Evolutionary conservation across 192 early-diverging fungal species (phyloP).

Genomic region (Thamnidium elegans): DNA sequence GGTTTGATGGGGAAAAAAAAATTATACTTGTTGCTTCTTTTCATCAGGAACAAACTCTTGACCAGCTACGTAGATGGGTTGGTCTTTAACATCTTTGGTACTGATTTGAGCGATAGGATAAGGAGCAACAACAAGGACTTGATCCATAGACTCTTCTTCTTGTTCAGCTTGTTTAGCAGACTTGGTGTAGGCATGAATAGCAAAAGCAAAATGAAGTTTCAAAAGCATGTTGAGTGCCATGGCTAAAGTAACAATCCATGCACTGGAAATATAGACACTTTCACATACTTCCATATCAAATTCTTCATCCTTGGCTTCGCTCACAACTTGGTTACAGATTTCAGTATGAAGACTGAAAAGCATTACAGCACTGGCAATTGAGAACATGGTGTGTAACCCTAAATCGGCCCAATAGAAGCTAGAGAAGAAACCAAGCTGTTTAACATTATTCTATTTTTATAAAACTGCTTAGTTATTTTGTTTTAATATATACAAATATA

Average conservation of each 20-base stretch:
- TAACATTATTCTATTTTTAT: conserved; percentile 24
- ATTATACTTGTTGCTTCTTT: conserved; percentile 20
- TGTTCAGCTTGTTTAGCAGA: conserved; percentile 9
- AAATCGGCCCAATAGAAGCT: conserved; percentile 31
- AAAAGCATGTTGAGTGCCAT: conserved; percentile 31
- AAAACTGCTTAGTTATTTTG: neutral
- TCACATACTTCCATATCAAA: conserved; percentile 29
- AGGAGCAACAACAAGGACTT: conserved; percentile 18
- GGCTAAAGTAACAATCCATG: conserved; percentile 22
- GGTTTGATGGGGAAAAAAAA: neutral
- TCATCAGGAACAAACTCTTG: conserved; percentile 35
- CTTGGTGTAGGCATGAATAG: conserved; percentile 20
- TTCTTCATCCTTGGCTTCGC: conserved; percentile 14
- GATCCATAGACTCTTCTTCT: neutral
- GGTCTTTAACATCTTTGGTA: conserved; percentile 9
- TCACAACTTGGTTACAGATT: conserved; percentile 24
- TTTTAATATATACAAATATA: too few species aligned
- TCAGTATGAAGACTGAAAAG: conserved; percentile 27
- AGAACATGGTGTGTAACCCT: conserved; percentile 25
- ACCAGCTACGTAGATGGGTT: conserved; percentile 33
- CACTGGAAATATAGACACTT: conserved; percentile 27
- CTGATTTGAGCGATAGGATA: conserved; percentile 12
- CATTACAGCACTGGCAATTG: conserved; percentile 25
- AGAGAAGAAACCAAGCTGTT: conserved; percentile 24
- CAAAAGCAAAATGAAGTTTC: conserved; percentile 35